These are phyloP conservation scores for Komagataella populi DNA, from an alignment of 805 yeast genomes.

Conservation along the genomic window DNA sequence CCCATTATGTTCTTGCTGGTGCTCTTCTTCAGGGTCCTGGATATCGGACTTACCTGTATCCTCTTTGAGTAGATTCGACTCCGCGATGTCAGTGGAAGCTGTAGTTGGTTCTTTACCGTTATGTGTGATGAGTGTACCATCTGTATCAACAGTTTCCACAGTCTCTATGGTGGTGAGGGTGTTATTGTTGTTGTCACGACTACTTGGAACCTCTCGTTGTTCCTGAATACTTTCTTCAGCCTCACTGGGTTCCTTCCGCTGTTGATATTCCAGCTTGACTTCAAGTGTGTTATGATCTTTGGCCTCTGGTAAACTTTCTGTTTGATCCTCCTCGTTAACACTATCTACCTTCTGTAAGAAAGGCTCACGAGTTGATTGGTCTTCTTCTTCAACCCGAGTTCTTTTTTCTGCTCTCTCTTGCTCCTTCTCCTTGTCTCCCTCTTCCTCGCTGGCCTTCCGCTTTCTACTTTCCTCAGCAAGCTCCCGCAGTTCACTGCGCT, in stretches of 20 bases:
- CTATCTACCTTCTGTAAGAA: conserved; percentile 9
- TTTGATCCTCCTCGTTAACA: conserved; percentile 4
- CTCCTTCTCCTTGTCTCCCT: background rate
- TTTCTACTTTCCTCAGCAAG: conserved; percentile 15
- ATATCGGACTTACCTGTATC: conserved; percentile 2
- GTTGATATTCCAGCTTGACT: background rate
- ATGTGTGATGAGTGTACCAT: background rate
- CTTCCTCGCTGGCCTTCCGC: background rate
- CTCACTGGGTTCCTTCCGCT: background rate
- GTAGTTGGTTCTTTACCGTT: background rate
- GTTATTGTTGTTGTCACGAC: background rate
- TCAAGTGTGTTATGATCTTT: background rate
- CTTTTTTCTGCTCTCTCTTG: background rate
- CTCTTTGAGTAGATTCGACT: conserved; percentile 1
- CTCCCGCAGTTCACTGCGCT: conserved; percentile 34
- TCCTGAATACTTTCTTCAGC: background rate
- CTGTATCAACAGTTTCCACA: background rate
- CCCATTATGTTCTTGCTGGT: conserved; percentile 9
- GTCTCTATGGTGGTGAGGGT: background rate
- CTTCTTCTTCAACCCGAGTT: background rate
- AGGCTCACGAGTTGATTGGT: background rate
- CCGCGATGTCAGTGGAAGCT: background rate
- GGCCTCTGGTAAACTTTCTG: background rate
- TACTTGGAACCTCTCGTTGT: background rate
- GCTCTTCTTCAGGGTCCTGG: conserved; percentile 5